Percentiles rank a stretch among this genome's conserved stretches.
Conservation (phyloP, 176 grass and related monocot genomes). For the Dactylis glomerata region DNA sequence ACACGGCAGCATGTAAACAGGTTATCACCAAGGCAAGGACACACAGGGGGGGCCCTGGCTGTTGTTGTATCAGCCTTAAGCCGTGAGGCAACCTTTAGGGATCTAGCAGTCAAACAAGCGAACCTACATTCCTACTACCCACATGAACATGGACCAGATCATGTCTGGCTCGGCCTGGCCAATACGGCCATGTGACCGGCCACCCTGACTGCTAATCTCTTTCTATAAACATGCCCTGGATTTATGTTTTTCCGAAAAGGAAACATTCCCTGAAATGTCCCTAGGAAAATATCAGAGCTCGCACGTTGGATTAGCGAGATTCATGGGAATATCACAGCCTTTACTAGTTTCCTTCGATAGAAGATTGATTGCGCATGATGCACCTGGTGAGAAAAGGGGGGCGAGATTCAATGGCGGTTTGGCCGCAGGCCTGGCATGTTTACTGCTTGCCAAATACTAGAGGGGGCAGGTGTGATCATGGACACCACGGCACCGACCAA, state of each 20-base stretch:
- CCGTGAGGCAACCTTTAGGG: constrained; percentile 16
- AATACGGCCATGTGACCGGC: constrained; percentile 15
- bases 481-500: constrained; percentile 34
- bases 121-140: constrained; percentile 43
- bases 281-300: not conserved
- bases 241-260: too few species aligned
- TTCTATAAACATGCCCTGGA: not conserved
- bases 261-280: too few species aligned
- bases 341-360: constrained; percentile 27
- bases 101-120: constrained; percentile 27
- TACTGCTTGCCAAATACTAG: constrained; percentile 23
- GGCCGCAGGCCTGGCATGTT: constrained; percentile 27
- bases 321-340: constrained; percentile 22
- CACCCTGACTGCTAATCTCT: not conserved
- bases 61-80: constrained; percentile 19
- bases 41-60: constrained; percentile 14
- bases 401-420: constrained; percentile 17
- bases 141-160: constrained; percentile 38
- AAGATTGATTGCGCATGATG: constrained; percentile 28
- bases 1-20: constrained; percentile 30
- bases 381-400: constrained; percentile 1
- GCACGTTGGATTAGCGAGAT: not conserved
- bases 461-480: constrained; percentile 6
- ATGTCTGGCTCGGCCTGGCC: constrained; percentile 20
- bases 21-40: constrained; percentile 28